Base-by-base conservation (phyloP, 495 filamentous ascomycete species). In the Hypomontagnella submonticulosa region DNA sequence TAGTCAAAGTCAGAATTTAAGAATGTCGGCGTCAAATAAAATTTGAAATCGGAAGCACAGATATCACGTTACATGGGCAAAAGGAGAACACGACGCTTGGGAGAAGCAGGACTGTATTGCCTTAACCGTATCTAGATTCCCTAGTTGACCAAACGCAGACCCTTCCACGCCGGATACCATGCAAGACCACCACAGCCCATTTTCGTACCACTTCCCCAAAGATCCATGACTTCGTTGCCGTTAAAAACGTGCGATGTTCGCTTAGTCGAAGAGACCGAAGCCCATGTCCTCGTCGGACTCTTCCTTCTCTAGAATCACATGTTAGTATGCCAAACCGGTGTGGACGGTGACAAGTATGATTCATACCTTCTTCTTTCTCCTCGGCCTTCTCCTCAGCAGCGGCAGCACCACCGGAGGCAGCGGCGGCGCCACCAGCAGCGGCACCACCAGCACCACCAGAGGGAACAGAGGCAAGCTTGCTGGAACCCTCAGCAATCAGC, bases 271-370 rank as follows among this genome's bases (percentile, higher is more conserved):
- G 61, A 99, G 93, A 90, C 95, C 95, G 86, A 99, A 97, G 76
- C 95, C 95, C 95, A 99, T 99, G 78, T 99, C 95, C 78, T 99
- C 95, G 81, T 99, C 95, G 76, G 95, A 98, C 87, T 98, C 95
- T 82, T 89, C 83, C 80, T 83, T 84, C 75, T 81, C 83, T 85
- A 66, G 30, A 43, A 10, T 5, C 18, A 47, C 41, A 27, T 38
- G 73, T 79, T 73, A 77, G 83, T 65, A 59, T 67, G 61, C 12
- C 6, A n/a, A 30, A 49, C 38, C 15, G 33, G 20, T 60, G 4
- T 13, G 12, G 4, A 6, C 36, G 10, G 34, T 32, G 4, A 12
- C 9, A n/a, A n/a, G 20, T 47, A 3, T 33, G 37, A 48, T 30
- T 36, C 82, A 33, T 82, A 87, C 85, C 87, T 84, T 93, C 89